These are phyloP conservation scores for Corylus heterophylla DNA, from an alignment of 306 rosid species.

Conservation along the genomic window DNA sequence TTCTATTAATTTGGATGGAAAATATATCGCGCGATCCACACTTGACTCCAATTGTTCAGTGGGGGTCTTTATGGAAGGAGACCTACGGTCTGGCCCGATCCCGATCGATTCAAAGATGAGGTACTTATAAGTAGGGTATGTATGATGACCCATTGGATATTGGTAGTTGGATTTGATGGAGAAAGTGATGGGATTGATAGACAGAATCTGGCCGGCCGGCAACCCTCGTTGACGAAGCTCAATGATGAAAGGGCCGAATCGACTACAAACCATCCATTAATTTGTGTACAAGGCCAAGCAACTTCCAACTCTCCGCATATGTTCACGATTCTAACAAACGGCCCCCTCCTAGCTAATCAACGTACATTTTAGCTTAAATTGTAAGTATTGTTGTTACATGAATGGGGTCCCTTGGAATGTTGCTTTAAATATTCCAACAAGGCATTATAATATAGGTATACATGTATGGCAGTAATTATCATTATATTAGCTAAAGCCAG, in stretches of 20 bases:
- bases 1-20: too few species aligned
- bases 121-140: too few species aligned
- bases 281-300: too few species aligned
- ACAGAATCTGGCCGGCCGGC: background rate
- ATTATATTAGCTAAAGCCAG: constrained; percentile 3
- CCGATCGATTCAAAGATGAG: too few species aligned
- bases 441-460: background rate
- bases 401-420: background rate
- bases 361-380: background rate
- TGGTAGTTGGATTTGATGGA: background rate
- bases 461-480: background rate
- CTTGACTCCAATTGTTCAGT: too few species aligned
- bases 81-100: too few species aligned
- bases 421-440: background rate
- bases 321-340: background rate
- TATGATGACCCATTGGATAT: background rate
- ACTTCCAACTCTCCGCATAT: background rate
- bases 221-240: too few species aligned
- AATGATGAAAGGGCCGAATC: too few species aligned
- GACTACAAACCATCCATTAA: too few species aligned
- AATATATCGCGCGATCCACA: too few species aligned
- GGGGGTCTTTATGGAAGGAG: too few species aligned
- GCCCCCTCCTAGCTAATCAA: background rate
- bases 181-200: too few species aligned
- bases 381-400: background rate